A percentile compares a stretch with the other conserved stretches of the same genome.
These are phyloP conservation scores for Corymbia citriodora DNA, from an alignment of 441 rosid genomes.

Conservation along the genomic window DNA sequence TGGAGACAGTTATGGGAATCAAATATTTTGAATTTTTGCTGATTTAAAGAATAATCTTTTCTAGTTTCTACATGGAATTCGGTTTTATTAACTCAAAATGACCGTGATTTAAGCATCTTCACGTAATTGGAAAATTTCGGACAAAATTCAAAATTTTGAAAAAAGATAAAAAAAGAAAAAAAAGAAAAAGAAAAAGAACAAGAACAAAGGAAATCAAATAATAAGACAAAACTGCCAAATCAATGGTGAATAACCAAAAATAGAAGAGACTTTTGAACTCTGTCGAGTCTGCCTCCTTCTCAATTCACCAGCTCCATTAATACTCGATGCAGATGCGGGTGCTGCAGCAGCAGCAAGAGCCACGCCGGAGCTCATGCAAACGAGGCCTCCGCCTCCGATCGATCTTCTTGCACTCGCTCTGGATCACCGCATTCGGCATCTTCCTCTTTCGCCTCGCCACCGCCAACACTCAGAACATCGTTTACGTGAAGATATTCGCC, in stretches of 20 bases:
- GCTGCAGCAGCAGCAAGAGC: not conserved
- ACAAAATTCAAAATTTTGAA: not conserved
- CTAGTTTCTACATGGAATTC: not conserved
- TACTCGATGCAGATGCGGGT: not conserved
- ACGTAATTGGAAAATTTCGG: not conserved
- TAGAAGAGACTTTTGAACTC: not conserved
- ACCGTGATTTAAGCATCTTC: not conserved
- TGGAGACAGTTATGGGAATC: not conserved
- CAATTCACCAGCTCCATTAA: not conserved
- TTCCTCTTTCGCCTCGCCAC: not conserved
- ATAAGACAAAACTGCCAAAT: not conserved
- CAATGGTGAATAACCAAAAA: not conserved
- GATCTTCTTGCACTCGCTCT: not conserved
- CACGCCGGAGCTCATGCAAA: not conserved
- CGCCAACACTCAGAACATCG: not conserved
- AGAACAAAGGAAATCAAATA: not conserved
- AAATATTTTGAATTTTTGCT: not conserved
- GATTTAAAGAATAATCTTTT: not conserved
- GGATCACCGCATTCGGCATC: not conserved
- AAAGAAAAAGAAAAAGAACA: not conserved
- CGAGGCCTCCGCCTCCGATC: not conserved
- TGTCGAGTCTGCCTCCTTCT: not conserved
- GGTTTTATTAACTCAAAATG: not conserved
- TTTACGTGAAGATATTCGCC: not conserved
- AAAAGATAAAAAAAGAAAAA: not conserved